phyloP scores from a whole-genome alignment of 768 basidiomycete species.

The Neoboletus subvelutipes region DNA sequence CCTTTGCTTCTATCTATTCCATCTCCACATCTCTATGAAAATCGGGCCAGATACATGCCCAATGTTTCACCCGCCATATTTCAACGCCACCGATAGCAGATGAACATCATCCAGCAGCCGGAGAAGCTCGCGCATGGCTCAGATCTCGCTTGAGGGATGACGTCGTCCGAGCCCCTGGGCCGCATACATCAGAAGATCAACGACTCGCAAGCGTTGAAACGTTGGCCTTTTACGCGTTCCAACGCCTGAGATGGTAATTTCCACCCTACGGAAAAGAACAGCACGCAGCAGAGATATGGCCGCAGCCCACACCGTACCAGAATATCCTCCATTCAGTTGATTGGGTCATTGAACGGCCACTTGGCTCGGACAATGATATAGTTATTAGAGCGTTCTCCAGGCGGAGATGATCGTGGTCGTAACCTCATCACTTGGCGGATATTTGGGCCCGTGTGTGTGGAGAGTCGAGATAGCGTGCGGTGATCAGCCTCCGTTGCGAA shows the following conservation, averaged over 20 bases:
- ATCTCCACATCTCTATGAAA: no score
- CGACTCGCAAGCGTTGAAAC: background rate
- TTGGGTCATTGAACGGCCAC: slow-evolving; percentile 3
- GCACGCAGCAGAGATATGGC: background rate
- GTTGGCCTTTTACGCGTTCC: background rate
- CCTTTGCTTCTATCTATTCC: no score
- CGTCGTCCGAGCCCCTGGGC: background rate
- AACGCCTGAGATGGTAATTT: background rate
- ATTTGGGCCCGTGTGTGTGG: slow-evolving; percentile 4
- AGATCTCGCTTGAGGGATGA: background rate
- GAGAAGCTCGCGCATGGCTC: background rate
- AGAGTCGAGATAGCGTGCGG: background rate
- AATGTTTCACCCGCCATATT: no score
- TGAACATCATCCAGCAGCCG: background rate
- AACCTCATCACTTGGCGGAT: background rate
- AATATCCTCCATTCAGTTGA: background rate
- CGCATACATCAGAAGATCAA: background rate
- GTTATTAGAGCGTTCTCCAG: background rate
- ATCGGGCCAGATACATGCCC: no score
- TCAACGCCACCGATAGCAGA: no score
- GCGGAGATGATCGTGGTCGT: slow-evolving; percentile 9
- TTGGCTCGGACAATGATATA: no score
- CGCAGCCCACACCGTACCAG: background rate
- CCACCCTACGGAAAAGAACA: background rate
- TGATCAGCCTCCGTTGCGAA: background rate